phyloP scores from a whole-genome alignment of 1,284 basidiomycete genomes.

The Cystobasidiaceae sp. region DNA sequence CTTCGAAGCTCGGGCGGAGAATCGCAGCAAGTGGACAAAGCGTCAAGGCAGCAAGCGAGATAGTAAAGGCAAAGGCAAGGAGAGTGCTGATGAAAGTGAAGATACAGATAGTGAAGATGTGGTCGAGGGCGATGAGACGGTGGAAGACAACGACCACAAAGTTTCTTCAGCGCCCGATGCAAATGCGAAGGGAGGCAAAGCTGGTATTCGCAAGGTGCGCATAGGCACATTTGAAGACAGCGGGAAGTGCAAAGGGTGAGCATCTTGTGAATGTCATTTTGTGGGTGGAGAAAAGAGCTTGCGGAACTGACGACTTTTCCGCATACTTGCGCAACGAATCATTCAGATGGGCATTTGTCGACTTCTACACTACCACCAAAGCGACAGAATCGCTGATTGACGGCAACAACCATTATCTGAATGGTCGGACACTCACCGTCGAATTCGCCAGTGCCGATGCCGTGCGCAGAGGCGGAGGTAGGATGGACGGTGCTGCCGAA shows the following conservation, averaged over 20 bases:
- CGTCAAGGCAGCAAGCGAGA: constrained; percentile 34
- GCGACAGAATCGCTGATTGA: constrained; percentile 80
- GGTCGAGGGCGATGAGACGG: neutral
- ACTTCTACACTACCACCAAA: constrained; percentile 71
- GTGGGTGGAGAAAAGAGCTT: too few relatives aligned
- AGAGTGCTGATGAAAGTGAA: neutral
- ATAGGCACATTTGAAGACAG: constrained; percentile 94
- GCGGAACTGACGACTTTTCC: too few relatives aligned
- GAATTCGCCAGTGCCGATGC: constrained; percentile 83
- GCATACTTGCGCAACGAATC: too few relatives aligned
- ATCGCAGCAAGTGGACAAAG: constrained; percentile 36
- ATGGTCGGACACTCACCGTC: constrained; percentile 78
- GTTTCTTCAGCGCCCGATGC: neutral
- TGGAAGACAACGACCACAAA: constrained; percentile 45
- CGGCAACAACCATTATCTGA: constrained; percentile 72
- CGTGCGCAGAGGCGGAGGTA: constrained; percentile 59
- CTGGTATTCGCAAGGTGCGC: constrained; percentile 79
- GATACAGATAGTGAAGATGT: too few relatives aligned
- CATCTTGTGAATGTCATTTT: too few relatives aligned
- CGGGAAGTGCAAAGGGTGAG: constrained; percentile 89
- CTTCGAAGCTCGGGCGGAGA: constrained; percentile 59
- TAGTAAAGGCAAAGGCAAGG: constrained; percentile 24
- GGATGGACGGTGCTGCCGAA: constrained; percentile 39
- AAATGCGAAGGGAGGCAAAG: constrained; percentile 23
- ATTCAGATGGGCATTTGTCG: constrained; percentile 80